Evolutionary conservation across 2,329 filamentous ascomycete genomes (phyloP), one percentile per base, ranked within the genome.

Genomic region (Paecilomyces sp.): DNA sequence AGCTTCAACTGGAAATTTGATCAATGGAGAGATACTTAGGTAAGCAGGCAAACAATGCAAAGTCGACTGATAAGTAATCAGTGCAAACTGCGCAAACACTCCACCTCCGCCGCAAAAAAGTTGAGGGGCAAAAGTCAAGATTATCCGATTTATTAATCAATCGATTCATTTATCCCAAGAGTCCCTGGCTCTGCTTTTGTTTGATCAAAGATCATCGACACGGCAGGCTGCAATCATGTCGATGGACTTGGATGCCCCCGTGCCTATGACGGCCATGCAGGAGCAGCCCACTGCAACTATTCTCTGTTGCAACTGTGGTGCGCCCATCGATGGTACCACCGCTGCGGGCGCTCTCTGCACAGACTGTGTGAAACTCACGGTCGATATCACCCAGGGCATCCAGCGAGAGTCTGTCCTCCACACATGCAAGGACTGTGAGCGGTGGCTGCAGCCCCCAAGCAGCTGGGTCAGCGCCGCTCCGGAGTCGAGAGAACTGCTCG

Each of bases 241-340:
- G 72, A 85, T 85, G 83, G 83, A 86, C 69, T 63, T 85, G 62
- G 83, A 85, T 73, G 77, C 76, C 28, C 81, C 82, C 55, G 78
- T 85, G 56, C 78, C 82, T 63, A 77, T 84, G 68, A 70, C 72
- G 60, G 71, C 71, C 47, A 69, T 73, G 55, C 70, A 74, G 58
- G 72, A 74, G 61, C 70, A 72, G 66, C 67, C 69, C 58, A 73
- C 78, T 63, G 84, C 85, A 63, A 88, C 85, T n/a, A 96, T 97
- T 72, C 89, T 99, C 60, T 99, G 94, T 78, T 96, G 91, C 81
- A 96, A 97, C 82, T 99, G 94, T 76, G 94, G 93, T 72, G 92
- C 91, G 62, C 88, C 93, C 47, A 96, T 99, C 70, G 92, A 97
- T 76, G 94, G 94, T 75, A 96, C 92, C 18, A 86, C 87, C 13